Evolutionary conservation across 2,329 filamentous ascomycete species (phyloP).

Genomic region (Penicillium rolfsii): DNA sequence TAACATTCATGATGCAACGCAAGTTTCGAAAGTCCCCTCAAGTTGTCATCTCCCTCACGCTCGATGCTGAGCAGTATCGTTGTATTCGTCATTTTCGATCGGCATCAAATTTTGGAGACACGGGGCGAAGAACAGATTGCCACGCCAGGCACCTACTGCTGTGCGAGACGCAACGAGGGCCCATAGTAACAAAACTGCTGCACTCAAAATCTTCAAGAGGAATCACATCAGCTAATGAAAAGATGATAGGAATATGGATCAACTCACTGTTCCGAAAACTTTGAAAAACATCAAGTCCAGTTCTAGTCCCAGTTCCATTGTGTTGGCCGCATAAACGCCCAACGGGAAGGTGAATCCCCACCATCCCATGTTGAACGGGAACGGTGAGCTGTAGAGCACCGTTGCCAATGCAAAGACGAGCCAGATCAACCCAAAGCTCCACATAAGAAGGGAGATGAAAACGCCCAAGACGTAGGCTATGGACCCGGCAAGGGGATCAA

Average conservation of each 20-base stretch:
- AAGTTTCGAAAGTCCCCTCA: neutral
- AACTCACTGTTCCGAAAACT: conserved; percentile 53
- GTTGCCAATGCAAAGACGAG: conserved; percentile 57
- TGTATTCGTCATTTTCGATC: conserved; percentile 22
- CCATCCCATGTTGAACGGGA: conserved; percentile 65
- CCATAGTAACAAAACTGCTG: conserved; percentile 56
- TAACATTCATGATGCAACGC: neutral
- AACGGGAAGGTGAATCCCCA: conserved; percentile 63
- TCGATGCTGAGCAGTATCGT: conserved; percentile 9
- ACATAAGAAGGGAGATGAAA: conserved; percentile 58
- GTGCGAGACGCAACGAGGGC: conserved; percentile 54
- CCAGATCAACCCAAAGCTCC: conserved; percentile 61
- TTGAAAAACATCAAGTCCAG: conserved; percentile 57
- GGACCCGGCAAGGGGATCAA: conserved; percentile 51
- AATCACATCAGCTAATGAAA: neutral
- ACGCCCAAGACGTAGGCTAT: conserved; percentile 64
- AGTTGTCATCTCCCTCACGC: conserved; percentile 10
- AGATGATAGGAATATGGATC: too few relatives aligned
- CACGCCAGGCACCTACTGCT: conserved; percentile 48
- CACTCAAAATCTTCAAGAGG: conserved; percentile 46
- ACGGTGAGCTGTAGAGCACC: conserved; percentile 43
- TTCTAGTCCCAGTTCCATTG: conserved; percentile 49
- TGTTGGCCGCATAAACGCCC: conserved; percentile 51
- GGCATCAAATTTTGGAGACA: conserved; percentile 47
- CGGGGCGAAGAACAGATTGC: conserved; percentile 55